These are phyloP conservation scores for Cryptococcus floricola DNA, from an alignment of 1,284 basidiomycete genomes.

Conservation along the genomic window DNA sequence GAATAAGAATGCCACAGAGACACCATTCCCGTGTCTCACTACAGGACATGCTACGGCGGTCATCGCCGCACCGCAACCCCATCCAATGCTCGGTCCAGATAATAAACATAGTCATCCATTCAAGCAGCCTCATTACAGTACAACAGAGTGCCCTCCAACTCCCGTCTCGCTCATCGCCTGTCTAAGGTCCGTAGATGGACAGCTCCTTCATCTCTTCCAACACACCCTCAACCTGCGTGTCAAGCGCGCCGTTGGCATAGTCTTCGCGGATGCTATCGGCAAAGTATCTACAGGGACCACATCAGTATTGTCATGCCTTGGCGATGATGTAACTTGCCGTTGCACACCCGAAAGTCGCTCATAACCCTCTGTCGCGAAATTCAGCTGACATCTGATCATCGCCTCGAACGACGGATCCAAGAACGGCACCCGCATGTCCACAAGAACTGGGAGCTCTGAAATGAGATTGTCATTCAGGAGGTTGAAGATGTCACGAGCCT, in stretches of 20 bases:
- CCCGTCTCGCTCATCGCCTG: background rate
- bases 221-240: slow-evolving; percentile 91
- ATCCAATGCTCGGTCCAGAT: no score
- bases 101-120: no score
- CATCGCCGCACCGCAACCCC: no score
- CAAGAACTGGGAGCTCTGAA: slow-evolving; percentile 81
- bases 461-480: slow-evolving; percentile 89
- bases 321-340: slow-evolving; percentile 53
- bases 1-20: no score
- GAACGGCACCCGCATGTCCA: slow-evolving; percentile 90
- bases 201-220: slow-evolving; percentile 95
- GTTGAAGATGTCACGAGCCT: slow-evolving; percentile 88
- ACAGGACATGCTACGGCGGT: no score
- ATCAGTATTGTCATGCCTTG: background rate
- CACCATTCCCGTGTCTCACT: no score
- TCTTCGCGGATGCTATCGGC: slow-evolving; percentile 86
- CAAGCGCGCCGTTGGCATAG: slow-evolving; percentile 93
- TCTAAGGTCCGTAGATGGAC: slow-evolving; percentile 64
- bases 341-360: slow-evolving; percentile 97
- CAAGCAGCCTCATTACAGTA: no score
- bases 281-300: slow-evolving; percentile 60
- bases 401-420: slow-evolving; percentile 98
- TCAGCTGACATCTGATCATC: slow-evolving; percentile 96
- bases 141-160: no score
- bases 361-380: slow-evolving; percentile 96